Conservation (phyloP, 768 basidiomycete species). For the Amanita muscaria region DNA sequence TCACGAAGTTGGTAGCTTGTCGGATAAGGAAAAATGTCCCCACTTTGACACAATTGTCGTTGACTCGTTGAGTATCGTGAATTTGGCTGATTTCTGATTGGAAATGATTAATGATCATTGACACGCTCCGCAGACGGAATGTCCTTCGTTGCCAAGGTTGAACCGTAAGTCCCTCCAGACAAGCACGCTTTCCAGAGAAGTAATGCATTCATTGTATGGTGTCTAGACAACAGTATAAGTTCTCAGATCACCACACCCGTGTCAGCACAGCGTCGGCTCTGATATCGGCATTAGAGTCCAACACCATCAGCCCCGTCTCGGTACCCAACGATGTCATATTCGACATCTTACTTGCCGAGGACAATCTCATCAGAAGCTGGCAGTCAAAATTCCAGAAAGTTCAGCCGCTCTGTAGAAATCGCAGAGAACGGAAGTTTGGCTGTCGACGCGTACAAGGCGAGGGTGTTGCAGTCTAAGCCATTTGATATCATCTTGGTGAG, state of each 20-base stretch:
- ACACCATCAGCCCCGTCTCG: conserved; percentile 83
- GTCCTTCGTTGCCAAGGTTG: conserved; percentile 64
- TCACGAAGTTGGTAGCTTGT: conserved; percentile 68
- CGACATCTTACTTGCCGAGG: conserved; percentile 93
- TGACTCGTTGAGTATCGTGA: conserved; percentile 76
- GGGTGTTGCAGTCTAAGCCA: conserved; percentile 59
- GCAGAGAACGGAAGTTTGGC: no score
- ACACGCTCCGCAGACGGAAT: conserved; percentile 57
- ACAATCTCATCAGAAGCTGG: no score
- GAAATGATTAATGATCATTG: no score
- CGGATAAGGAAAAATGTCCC: conserved; percentile 72
- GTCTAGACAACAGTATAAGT: no score
- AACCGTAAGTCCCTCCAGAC: conserved; percentile 48
- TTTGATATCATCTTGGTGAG: no score
- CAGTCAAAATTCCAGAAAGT: conserved; percentile 95
- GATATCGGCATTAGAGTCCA: conserved; percentile 89
- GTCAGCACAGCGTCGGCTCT: conserved; percentile 84
- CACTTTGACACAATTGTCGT: no score
- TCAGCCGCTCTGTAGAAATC: no score
- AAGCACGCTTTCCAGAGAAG: conserved; percentile 6
- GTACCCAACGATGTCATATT: conserved; percentile 81
- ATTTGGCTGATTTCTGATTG: no score
- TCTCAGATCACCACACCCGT: no score
- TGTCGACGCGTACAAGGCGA: no score
- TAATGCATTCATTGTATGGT: conserved; percentile 32